Conservation (phyloP, 2,329 filamentous ascomycete genomes). For the Arthrinium puccinioides region DNA sequence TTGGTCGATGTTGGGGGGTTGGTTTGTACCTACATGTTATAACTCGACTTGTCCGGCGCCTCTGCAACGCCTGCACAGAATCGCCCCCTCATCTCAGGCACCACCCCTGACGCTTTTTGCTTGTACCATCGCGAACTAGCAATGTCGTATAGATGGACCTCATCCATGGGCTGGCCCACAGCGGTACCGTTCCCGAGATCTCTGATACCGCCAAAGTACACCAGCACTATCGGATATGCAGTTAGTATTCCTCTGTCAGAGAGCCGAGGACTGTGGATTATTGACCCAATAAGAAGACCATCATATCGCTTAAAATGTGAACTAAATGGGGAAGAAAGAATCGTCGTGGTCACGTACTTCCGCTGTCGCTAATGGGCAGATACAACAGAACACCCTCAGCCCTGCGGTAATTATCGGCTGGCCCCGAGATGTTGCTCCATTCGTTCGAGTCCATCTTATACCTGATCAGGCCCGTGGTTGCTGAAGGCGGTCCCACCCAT, state of each 20-base stretch:
- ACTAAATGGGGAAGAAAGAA: no score
- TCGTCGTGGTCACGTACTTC: constrained; percentile 16
- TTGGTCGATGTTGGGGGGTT: not conserved
- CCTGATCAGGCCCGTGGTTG: constrained; percentile 43
- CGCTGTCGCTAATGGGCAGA: constrained; percentile 51
- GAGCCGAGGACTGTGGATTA: no score
- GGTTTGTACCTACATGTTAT: constrained; percentile 48
- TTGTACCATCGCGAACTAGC: constrained; percentile 52
- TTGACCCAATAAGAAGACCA: no score
- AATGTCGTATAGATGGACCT: constrained; percentile 55
- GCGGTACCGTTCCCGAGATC: constrained; percentile 40
- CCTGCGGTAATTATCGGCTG: constrained; percentile 38
- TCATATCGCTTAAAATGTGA: no score
- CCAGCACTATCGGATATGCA: constrained; percentile 31
- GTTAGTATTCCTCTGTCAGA: not conserved
- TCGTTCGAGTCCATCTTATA: constrained; percentile 47
- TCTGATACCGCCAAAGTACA: constrained; percentile 55
- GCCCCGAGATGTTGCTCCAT: constrained; percentile 45
- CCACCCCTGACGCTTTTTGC: constrained; percentile 46
- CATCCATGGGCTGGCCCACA: constrained; percentile 35
- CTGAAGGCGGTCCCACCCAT: constrained; percentile 41
- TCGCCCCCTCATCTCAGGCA: constrained; percentile 44
- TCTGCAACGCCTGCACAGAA: constrained; percentile 57
- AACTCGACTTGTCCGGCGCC: constrained; percentile 51
- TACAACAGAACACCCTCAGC: constrained; percentile 56